These are phyloP conservation scores for Populus deltoides DNA, from an alignment of 345 rosid species.

Conservation along the genomic window DNA sequence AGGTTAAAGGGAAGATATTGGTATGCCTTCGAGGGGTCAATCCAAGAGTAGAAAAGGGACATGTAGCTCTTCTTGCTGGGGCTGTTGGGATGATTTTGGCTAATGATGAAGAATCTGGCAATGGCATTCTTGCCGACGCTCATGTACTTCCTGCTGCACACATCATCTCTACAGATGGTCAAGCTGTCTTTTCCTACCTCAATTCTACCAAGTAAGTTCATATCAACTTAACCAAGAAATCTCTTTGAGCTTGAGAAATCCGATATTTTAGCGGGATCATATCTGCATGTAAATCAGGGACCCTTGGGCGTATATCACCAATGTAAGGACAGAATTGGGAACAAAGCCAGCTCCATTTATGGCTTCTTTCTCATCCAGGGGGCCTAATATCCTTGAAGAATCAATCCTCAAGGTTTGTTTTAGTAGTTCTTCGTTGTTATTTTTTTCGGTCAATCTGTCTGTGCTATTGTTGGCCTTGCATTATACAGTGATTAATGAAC, in stretches of 20 bases:
- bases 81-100: constrained; percentile 56
- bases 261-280: not conserved
- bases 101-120: constrained; percentile 27
- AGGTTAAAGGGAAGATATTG: constrained; percentile 63
- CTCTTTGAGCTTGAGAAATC: not conserved
- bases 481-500: not conserved
- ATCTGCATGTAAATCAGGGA: constrained; percentile 17
- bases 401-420: constrained; percentile 39
- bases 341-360: constrained; percentile 16
- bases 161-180: constrained; percentile 36
- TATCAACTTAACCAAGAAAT: not conserved
- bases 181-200: constrained; percentile 34
- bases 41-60: constrained; percentile 34
- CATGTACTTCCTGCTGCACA: constrained; percentile 51
- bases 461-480: not conserved
- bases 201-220: constrained; percentile 40
- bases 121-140: constrained; percentile 31
- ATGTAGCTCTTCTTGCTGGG: constrained; percentile 34
- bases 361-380: constrained; percentile 28
- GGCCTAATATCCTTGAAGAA: constrained; percentile 25
- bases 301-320: constrained; percentile 17
- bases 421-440: not conserved
- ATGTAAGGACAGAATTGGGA: not conserved
- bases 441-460: not conserved
- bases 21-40: constrained; percentile 37